Percentiles rank a stretch among this genome's conserved stretches.
Evolutionary conservation across 2,329 filamentous ascomycete species (phyloP).

Genomic region (Penicillium italicum): DNA sequence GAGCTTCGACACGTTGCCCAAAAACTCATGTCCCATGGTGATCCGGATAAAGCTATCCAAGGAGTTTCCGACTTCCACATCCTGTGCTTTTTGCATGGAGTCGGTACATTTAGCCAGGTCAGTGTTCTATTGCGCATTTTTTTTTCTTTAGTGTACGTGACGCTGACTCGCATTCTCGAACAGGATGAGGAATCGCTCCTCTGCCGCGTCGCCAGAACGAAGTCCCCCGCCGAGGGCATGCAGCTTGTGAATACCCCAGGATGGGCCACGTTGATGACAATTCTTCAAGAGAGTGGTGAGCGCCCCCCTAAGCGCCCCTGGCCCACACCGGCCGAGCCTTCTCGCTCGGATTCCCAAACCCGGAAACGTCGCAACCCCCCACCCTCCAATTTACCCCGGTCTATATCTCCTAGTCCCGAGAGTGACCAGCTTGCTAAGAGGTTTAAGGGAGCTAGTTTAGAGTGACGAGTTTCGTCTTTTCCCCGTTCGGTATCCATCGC

Average conservation of each 20-base stretch:
- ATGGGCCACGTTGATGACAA: constrained; percentile 90
- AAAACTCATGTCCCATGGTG: constrained; percentile 64
- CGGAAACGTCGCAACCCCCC: constrained; percentile 28
- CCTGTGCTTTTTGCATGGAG: constrained; percentile 76
- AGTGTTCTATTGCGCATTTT: constrained; percentile 23
- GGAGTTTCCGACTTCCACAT: constrained; percentile 91
- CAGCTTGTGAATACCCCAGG: constrained; percentile 82
- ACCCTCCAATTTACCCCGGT: constrained; percentile 27
- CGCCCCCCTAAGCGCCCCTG: constrained; percentile 71
- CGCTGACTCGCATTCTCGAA: constrained; percentile 11
- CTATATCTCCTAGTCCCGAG: constrained; percentile 45
- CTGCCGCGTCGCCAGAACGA: constrained; percentile 76
- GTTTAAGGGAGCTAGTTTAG: constrained; percentile 60
- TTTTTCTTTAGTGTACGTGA: constrained; percentile 6
- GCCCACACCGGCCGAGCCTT: constrained; percentile 41
- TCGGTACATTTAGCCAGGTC: constrained; percentile 84
- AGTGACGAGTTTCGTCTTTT: constrained; percentile 28
- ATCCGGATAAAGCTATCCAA: constrained; percentile 59
- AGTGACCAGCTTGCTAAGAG: constrained; percentile 62
- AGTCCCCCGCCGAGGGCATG: constrained; percentile 75
- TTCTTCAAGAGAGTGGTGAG: constrained; percentile 97
- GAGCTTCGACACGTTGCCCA: constrained; percentile 67
- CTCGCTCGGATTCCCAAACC: constrained; percentile 31
- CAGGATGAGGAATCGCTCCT: constrained; percentile 88
- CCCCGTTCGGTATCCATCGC: constrained; percentile 9